Base-by-base conservation (phyloP, 2,329 filamentous ascomycete species). In the Xylaria sp. region DNA sequence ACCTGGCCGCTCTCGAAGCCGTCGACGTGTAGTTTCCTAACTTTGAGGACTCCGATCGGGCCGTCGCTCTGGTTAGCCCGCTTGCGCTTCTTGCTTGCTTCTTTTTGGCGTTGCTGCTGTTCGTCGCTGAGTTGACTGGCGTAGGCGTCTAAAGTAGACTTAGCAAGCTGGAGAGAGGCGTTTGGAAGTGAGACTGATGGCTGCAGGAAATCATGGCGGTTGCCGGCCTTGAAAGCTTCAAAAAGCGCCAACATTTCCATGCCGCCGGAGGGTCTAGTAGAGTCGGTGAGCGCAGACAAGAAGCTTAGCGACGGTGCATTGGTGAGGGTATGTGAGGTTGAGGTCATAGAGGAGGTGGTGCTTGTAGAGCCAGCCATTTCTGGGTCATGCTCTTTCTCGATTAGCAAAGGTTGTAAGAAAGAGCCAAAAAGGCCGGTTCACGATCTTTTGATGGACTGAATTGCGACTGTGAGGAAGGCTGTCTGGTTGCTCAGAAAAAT, bases 1-100 rank as follows among this genome's bases (percentile, higher is more conserved):
- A 99, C 90, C 80, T 98, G 95, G 21, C 90, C 89, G 11, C 92
- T 90, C 74, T 92, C 92, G 74, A 98, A 97, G 0, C 95, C 96
- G 65, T 97, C 89, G 6, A 93, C 84, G 78, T 98, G 92, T 17
- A 99, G 84, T 79, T 92, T 94, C 75, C 92, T 90, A 75, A 97
- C 83, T 75, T 93, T 93, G 71, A 98, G 77, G 1, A 92, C 82
- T 71, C 87, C 81, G 56, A 81, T 75, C 39, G 80, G 79, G 36
- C 80, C 80, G 60, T 85, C 81, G 3, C 79, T 80, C 30, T 81
- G 77, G 47, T 86, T 76, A 50, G 69, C 82, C 72, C 92, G 85
- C 84, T 96, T 97, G 70, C 92, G 85, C 83, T 97, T 97, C 79
- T 88, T 90, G 73, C 89, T 90, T 71, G 84, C 82, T 71, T 92